These are phyloP conservation scores for Ophiostoma sp. DNA, from an alignment of 2,329 filamentous ascomycete species.

Conservation along the genomic window DNA sequence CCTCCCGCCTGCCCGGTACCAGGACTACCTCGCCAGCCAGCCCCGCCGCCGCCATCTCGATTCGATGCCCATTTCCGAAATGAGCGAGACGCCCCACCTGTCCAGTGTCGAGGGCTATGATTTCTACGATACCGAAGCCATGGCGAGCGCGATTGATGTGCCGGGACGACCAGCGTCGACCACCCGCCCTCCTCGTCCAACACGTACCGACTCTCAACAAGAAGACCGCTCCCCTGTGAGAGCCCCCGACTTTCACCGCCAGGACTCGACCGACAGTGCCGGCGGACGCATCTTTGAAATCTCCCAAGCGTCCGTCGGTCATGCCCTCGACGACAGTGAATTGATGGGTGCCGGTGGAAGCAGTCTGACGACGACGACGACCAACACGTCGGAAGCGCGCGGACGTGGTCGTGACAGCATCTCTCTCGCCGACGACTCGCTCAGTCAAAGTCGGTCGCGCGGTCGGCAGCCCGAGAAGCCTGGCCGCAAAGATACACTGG, in stretches of 20 bases:
- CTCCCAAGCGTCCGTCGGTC: conserved; percentile 46
- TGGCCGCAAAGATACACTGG: background rate
- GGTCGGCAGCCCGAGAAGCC: background rate
- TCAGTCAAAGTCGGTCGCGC: background rate
- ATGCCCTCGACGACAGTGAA: conserved; percentile 32
- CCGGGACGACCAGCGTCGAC: background rate
- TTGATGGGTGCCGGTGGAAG: background rate
- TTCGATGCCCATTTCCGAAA: conserved; percentile 53
- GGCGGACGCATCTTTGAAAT: conserved; percentile 59
- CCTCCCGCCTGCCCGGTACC: conserved; percentile 50
- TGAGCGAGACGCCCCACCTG: conserved; percentile 49
- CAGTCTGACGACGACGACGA: background rate
- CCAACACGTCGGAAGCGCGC: background rate
- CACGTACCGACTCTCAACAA: background rate
- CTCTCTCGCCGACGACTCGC: background rate
- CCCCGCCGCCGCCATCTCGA: conserved; percentile 48
- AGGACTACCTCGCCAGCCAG: conserved; percentile 35
- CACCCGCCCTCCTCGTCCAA: background rate
- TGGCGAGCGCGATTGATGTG: conserved; percentile 55
- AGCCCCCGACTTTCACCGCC: conserved; percentile 39
- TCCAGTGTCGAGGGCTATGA: conserved; percentile 64
- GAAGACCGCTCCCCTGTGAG: background rate
- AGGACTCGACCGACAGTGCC: conserved; percentile 61
- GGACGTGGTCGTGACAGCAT: background rate
- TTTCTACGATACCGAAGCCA: conserved; percentile 62